phyloP scores from a whole-genome alignment of 768 basidiomycete genomes.

The Multifurca ochricompacta region DNA sequence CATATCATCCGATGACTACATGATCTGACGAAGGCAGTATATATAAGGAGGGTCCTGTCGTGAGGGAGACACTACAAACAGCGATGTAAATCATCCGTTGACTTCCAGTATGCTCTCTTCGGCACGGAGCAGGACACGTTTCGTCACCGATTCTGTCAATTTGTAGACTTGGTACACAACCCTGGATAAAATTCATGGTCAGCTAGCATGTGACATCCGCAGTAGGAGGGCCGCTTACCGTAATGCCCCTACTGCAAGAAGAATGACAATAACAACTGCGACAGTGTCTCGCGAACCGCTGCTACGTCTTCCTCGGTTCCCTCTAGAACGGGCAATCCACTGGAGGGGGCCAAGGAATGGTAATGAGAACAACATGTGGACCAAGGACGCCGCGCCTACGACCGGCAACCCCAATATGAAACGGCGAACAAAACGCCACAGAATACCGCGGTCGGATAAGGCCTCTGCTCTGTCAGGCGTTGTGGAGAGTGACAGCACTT shows the following conservation, averaged over 20 bases:
- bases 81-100: conserved; percentile 27
- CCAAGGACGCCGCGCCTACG: conserved; percentile 66
- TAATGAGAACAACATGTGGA: conserved; percentile 60
- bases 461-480: background rate
- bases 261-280: conserved; percentile 53
- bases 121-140: conserved; percentile 56
- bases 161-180: conserved; percentile 65
- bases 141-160: conserved; percentile 50
- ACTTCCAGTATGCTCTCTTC: conserved; percentile 81
- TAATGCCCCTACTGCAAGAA: conserved; percentile 53
- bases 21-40: conserved; percentile 1
- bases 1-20: background rate
- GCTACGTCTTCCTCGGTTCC: conserved; percentile 43
- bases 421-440: conserved; percentile 55
- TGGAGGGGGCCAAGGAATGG: conserved; percentile 62
- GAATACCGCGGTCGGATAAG: conserved; percentile 32
- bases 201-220: background rate
- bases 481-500: conserved; percentile 30
- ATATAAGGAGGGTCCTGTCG: conserved; percentile 2
- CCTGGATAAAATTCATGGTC: conserved; percentile 32
- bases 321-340: conserved; percentile 59
- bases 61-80: background rate
- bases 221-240: conserved; percentile 37
- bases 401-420: conserved; percentile 72
- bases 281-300: conserved; percentile 50